Percentiles rank a stretch among this genome's conserved stretches.
Evolutionary conservation across 768 basidiomycete genomes (phyloP).

Genomic region (Tulasnella sp.): DNA sequence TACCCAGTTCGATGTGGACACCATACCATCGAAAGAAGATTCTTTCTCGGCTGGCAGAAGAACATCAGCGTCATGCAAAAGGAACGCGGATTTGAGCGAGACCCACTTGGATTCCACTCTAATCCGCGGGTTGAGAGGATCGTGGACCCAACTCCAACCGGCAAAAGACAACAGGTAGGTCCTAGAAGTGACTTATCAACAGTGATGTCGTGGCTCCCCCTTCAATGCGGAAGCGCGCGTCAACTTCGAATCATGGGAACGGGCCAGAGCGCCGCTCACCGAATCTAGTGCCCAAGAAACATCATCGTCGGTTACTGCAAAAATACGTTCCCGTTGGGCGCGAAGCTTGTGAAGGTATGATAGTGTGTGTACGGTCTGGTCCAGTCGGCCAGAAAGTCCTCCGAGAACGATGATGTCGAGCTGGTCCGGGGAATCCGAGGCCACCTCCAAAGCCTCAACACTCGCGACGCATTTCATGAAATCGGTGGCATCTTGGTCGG

Average conservation of each 20-base stretch:
- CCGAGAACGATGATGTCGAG: slow-evolving; percentile 77
- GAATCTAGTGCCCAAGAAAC: slow-evolving; percentile 83
- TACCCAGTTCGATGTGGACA: slow-evolving; percentile 95
- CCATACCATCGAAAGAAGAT: slow-evolving; percentile 77
- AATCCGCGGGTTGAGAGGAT: slow-evolving; percentile 78
- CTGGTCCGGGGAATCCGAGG: slow-evolving; percentile 38
- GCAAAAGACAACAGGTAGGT: slow-evolving; percentile 90
- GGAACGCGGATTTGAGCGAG: not conserved
- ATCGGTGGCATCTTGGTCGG: slow-evolving; percentile 83
- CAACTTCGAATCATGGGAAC: slow-evolving; percentile 3
- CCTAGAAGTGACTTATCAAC: slow-evolving; percentile 74
- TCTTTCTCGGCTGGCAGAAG: slow-evolving; percentile 49
- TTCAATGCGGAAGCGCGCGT: slow-evolving; percentile 37
- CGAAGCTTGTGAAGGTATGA: slow-evolving; percentile 80
- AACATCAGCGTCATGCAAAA: slow-evolving; percentile 4
- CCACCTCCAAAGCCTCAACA: slow-evolving; percentile 11
- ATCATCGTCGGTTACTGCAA: slow-evolving; percentile 84
- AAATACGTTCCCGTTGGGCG: slow-evolving; percentile 54
- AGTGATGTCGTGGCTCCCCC: slow-evolving; percentile 78
- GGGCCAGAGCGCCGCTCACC: slow-evolving; percentile 45
- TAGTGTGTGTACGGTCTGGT: slow-evolving; percentile 90
- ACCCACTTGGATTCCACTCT: slow-evolving; percentile 82
- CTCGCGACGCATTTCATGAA: slow-evolving; percentile 83
- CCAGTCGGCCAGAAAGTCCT: slow-evolving; percentile 84
- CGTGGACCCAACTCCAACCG: slow-evolving; percentile 76